phyloP scores from a whole-genome alignment of 2,329 filamentous ascomycete species.

The Nothopassalora personata region DNA sequence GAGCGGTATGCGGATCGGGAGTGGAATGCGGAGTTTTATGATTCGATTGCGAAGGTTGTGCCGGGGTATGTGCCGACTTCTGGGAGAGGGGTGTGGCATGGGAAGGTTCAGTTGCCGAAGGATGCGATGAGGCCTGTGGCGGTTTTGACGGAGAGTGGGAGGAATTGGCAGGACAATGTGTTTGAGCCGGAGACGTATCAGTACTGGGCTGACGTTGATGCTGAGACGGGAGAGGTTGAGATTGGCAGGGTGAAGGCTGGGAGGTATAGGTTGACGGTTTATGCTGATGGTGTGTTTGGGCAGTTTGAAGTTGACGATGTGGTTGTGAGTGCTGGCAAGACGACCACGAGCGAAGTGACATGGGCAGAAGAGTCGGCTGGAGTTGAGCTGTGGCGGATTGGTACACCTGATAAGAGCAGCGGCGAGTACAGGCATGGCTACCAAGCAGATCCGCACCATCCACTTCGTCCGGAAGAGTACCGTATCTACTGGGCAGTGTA shows the following conservation, averaged over 20 bases:
- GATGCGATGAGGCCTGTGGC: constrained; percentile 51
- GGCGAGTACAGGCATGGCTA: constrained; percentile 59
- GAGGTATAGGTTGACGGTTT: constrained; percentile 58
- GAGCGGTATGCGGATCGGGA: constrained; percentile 45
- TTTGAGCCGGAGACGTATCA: constrained; percentile 53
- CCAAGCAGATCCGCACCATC: constrained; percentile 44
- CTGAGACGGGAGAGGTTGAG: constrained; percentile 41
- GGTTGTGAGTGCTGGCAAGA: constrained; percentile 40
- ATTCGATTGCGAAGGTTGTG: constrained; percentile 55
- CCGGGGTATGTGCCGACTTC: constrained; percentile 54
- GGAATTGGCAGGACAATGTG: constrained; percentile 57
- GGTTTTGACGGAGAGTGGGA: constrained; percentile 48
- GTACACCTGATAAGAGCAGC: constrained; percentile 56
- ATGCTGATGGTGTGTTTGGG: constrained; percentile 58
- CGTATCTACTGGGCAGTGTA: constrained; percentile 58
- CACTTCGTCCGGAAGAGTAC: constrained; percentile 53
- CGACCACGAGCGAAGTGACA: constrained; percentile 36
- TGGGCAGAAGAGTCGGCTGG: constrained; percentile 55
- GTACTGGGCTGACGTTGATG: constrained; percentile 55
- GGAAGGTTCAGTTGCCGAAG: constrained; percentile 48
- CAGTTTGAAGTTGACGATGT: constrained; percentile 52
- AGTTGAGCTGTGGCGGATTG: constrained; percentile 58
- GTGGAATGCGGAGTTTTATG: constrained; percentile 59
- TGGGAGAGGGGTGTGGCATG: constrained; percentile 48
- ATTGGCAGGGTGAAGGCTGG: constrained; percentile 54